Conservation (phyloP, 495 filamentous ascomycete species). For the Astrocystis sublimbata region DNA sequence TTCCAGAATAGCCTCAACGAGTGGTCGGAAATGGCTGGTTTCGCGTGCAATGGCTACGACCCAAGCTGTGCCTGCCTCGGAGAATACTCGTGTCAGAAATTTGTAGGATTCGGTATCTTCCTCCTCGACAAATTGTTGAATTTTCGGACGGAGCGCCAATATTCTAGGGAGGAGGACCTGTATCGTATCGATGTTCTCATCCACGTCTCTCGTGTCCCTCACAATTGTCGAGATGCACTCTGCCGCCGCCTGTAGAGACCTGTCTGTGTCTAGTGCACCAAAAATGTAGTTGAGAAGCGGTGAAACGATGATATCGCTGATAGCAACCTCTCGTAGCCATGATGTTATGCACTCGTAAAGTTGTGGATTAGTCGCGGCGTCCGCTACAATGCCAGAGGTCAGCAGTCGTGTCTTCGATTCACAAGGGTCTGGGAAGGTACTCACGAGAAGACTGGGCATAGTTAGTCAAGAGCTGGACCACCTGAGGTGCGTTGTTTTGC, state of each 20-base stretch:
- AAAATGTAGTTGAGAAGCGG: constrained; percentile 80
- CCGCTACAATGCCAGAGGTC: constrained; percentile 35
- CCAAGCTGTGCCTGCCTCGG: constrained; percentile 94
- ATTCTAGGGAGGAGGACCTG: constrained; percentile 81
- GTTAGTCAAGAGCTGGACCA: constrained; percentile 79
- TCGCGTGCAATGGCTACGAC: constrained; percentile 83
- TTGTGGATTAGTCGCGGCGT: constrained; percentile 82
- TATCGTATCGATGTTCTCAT: constrained; percentile 79
- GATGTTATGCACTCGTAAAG: constrained; percentile 94
- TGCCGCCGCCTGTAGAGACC: constrained; percentile 83
- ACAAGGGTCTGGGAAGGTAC: constrained; percentile 24
- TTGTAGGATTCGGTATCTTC: constrained; percentile 89
- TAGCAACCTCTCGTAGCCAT: constrained; percentile 89
- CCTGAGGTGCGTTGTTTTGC: constrained; percentile 83
- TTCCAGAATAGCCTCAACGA: constrained; percentile 89
- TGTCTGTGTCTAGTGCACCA: constrained; percentile 69
- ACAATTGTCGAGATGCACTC: constrained; percentile 92
- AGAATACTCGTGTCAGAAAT: constrained; percentile 83
- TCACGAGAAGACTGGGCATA: constrained; percentile 89
- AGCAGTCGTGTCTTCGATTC: constrained; percentile 13
- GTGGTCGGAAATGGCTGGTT: constrained; percentile 74
- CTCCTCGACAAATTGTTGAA: constrained; percentile 68
- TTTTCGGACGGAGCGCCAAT: constrained; percentile 75
- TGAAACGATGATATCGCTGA: constrained; percentile 79
- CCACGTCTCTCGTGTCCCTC: constrained; percentile 89